Evolutionary conservation across 1,139 yeast genomes (phyloP), one percentile per base, ranked within the genome.

Genomic region (Geotrichum cucujoidarum): DNA sequence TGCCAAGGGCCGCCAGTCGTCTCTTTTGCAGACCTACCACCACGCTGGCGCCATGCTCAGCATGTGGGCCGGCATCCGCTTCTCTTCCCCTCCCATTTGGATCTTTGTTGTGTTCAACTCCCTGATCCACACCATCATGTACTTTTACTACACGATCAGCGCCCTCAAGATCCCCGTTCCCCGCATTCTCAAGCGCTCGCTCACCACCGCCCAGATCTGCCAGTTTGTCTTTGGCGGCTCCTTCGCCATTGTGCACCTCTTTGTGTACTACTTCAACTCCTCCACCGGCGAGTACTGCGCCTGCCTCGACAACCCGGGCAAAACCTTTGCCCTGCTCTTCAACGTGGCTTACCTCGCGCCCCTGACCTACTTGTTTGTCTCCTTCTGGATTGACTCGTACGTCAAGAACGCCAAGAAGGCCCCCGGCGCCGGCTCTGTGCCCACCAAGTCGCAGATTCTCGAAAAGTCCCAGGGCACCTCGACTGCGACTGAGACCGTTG

Each of bases 11-110:
- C 74, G 76, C 62, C 84, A 82, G 35, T 77, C 86, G 13, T 77
- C 84, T 3, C 68, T 83, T 54, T 71, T 83, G 58, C 90, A 83
- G 66, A 79, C 86, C 53, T 83, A 83, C 65, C 90, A 83, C 63
- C 92, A 83, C 63, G 78, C 90, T 2, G 92, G 90, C 34, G 92
- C 92, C 43, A 83, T 83, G 83, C 71, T 83, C 69, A 81, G 87
- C 57, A 83, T 83, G 90, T 83, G 89, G 89, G 78, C 85, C 2
- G 92, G 90, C 2, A 76, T 81, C 50, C 70, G 90, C 50, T 83
- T 70, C 64, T 77, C 78, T 50, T 77, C 87, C 11, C 87, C 89
- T 10, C 90, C 90, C 35, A 82, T 83, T 61, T 83, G 90, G 92
- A 80, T 83, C 56, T 83, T 83, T 65, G 89, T 83, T 47, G 87